phyloP scores from a whole-genome alignment of 2,329 filamentous ascomycete species.

The Penicillium sp. region DNA sequence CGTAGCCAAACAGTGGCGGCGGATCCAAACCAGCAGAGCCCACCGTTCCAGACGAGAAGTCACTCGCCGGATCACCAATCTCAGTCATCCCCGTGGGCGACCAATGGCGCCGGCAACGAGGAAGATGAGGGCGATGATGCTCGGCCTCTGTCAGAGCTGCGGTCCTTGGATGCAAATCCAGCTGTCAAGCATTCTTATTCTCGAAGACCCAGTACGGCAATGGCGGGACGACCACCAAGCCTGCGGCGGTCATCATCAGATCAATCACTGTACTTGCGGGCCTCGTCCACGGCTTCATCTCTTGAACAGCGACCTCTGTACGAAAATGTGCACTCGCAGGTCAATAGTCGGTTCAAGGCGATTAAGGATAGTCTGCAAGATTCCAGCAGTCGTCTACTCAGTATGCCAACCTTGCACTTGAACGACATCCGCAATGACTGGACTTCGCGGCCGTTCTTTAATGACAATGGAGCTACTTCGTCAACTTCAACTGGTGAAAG shows the following conservation, averaged over 20 bases:
- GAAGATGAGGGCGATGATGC: constrained; percentile 25
- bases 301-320: constrained; percentile 79
- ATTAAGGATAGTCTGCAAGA: constrained; percentile 84
- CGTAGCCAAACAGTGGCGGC: constrained; percentile 26
- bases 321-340: constrained; percentile 71
- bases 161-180: constrained; percentile 22
- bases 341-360: constrained; percentile 84
- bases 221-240: constrained; percentile 23
- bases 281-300: constrained; percentile 71
- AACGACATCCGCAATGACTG: constrained; percentile 36
- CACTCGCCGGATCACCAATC: constrained; percentile 18
- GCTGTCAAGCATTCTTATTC: constrained; percentile 32
- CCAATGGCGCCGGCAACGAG: constrained; percentile 13
- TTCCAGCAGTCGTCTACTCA: constrained; percentile 62
- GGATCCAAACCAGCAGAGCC: constrained; percentile 3
- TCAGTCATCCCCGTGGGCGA: constrained; percentile 3
- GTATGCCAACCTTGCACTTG: constrained; percentile 43
- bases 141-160: constrained; percentile 29
- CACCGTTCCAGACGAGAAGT: constrained; percentile 3
- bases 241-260: constrained; percentile 65
- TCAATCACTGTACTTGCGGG: constrained; percentile 66
- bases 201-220: constrained; percentile 24
- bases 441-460: constrained; percentile 29
- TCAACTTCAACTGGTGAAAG: constrained; percentile 9
- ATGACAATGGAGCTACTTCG: constrained; percentile 22